Evolutionary conservation across 2,329 filamentous ascomycete genomes (phyloP), one percentile per base, ranked within the genome.

Genomic region (Alternaria burnsii): DNA sequence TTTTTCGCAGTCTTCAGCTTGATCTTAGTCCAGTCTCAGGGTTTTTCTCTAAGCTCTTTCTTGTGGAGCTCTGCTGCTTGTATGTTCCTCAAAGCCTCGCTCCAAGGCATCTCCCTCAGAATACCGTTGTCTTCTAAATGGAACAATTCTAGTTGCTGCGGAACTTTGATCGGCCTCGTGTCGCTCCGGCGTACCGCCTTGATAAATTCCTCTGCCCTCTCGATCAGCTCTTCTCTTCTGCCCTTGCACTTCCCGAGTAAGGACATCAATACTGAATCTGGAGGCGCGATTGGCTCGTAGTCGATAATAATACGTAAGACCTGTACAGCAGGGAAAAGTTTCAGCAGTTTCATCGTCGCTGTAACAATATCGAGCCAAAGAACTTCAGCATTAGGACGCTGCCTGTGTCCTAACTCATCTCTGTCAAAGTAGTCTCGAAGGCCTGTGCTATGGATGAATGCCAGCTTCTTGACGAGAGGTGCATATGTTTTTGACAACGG

Each of bases 401-500:
- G 14, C 5, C n/a, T 6, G 6, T 47, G 7, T 8, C n/a, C 8
- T n/a, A 20, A 4, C 10, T 22, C 12, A 22, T 14, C 10, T 18
- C 1, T 5, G 3, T 5, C n/a, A 32, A 20, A 24, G n/a, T 7
- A 42, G 40, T 22, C 24, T 3, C 3, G 0, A 4, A 14, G 20
- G 14, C 2, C 34, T 4, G 24, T 28, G 24, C 16, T 11, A 11
- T 43, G 38, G 12, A 42, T 22, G 3, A 43, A 5, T 2, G 38
- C 36, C 40, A 53, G n/a, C n/a, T 30, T 42, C 40, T 34, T 22
- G 9, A 53, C 38, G 0, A 42, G 14, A 43, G 30, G 26, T 22
- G 5, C 28, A 4, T 57, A 57, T 26, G 28, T 18, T 26, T 2
- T 24, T 18, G 54, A 57, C 8, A 57, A 18, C 9, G 46, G 54